A percentile compares a stretch with the other conserved stretches of the same genome.
Evolutionary conservation across 306 rosid genomes (phyloP).

Genomic region (Vicia villosa): DNA sequence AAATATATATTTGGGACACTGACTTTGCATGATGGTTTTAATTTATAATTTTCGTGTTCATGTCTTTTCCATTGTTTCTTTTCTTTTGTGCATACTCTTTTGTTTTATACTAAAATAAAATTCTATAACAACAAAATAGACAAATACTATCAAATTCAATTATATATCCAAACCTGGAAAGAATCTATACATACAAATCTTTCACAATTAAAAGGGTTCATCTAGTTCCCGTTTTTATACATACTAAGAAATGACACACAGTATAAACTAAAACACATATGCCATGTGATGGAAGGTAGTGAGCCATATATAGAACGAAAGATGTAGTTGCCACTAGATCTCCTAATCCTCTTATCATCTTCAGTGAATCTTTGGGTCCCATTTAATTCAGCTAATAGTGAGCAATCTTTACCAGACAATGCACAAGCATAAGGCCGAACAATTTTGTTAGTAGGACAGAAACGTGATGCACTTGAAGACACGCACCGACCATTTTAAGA

Average conservation of each 20-base stretch:
- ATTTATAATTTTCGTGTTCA: constrained; percentile 28
- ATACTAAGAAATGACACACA: too few species aligned
- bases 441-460: constrained; percentile 74
- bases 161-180: too few species aligned
- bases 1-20: too few species aligned
- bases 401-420: constrained; percentile 56
- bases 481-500: constrained; percentile 78
- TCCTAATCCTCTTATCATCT: too few species aligned
- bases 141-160: too few species aligned
- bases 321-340: too few species aligned
- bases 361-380: constrained; percentile 58
- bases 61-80: constrained; percentile 20
- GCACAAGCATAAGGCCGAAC: constrained; percentile 53
- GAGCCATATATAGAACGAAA: too few species aligned
- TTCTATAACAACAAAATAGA: not conserved
- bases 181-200: too few species aligned
- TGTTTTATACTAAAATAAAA: not conserved
- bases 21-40: constrained; percentile 25
- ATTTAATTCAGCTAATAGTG: constrained; percentile 51
- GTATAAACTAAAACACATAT: too few species aligned
- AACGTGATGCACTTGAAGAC: constrained; percentile 71
- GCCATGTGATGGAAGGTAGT: too few species aligned
- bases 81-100: constrained; percentile 10
- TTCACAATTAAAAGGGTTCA: too few species aligned
- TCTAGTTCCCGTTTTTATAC: too few species aligned